phyloP scores from a whole-genome alignment of 768 basidiomycete species.

The Mycena epipterygia region DNA sequence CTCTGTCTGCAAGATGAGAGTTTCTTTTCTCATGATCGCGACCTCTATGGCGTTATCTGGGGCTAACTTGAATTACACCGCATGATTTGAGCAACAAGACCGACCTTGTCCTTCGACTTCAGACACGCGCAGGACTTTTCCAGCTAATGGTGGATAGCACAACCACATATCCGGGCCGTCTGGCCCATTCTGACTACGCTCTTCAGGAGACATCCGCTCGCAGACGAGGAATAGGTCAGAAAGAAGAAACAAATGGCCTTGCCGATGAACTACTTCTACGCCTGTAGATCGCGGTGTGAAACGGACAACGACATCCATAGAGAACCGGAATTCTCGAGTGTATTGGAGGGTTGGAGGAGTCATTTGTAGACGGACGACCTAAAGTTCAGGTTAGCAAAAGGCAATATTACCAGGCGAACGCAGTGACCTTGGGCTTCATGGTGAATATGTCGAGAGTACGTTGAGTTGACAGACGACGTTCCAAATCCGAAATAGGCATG shows the following conservation, averaged over 20 bases:
- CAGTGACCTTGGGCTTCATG: conserved; percentile 88
- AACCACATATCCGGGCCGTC: conserved; percentile 90
- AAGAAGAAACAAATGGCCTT: conserved; percentile 89
- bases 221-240: conserved; percentile 95
- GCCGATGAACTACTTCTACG: conserved; percentile 77
- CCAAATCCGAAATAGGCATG: conserved; percentile 82
- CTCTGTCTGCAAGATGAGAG: conserved; percentile 73
- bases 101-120: conserved; percentile 73
- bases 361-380: conserved; percentile 95
- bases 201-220: conserved; percentile 82
- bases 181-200: conserved; percentile 62
- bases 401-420: background rate
- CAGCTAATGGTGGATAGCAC: conserved; percentile 94
- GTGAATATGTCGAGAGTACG: conserved; percentile 94
- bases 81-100: conserved; percentile 38
- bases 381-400: conserved; percentile 9
- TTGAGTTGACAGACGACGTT: conserved; percentile 81
- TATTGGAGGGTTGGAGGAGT: conserved; percentile 83
- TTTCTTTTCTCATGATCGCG: conserved; percentile 91
- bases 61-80: conserved; percentile 17
- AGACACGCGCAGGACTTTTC: conserved; percentile 87
- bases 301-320: conserved; percentile 77
- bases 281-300: conserved; percentile 85
- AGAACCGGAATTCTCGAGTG: conserved; percentile 80
- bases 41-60: conserved; percentile 82